phyloP scores from a whole-genome alignment of 257 asterid species.

The Fraxinus pennsylvanica region DNA sequence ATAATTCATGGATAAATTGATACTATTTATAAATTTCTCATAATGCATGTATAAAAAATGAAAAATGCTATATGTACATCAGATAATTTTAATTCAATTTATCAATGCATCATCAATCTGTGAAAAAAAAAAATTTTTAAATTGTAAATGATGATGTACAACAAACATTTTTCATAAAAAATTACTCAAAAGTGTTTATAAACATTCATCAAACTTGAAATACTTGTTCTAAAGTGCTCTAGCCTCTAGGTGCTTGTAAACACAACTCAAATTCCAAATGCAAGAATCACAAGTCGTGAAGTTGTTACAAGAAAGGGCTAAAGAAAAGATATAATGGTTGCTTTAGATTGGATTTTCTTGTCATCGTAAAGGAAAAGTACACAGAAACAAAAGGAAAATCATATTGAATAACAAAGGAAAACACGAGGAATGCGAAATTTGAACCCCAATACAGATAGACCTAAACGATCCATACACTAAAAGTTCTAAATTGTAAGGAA shows the following conservation, averaged over 20 bases:
- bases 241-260: not conserved
- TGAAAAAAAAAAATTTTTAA: too few species aligned
- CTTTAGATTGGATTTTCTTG: not conserved
- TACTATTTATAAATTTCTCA: too few species aligned
- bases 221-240: too few species aligned
- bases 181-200: too few species aligned
- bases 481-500: not conserved
- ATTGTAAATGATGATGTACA: too few species aligned
- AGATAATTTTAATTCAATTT: too few species aligned
- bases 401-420: not conserved
- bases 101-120: too few species aligned
- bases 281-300: not conserved
- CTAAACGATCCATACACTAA: not conserved
- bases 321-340: not conserved
- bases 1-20: too few species aligned
- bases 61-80: too few species aligned
- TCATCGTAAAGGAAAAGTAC: not conserved
- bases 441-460: not conserved
- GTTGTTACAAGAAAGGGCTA: not conserved
- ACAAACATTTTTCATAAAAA: too few species aligned
- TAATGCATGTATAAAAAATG: too few species aligned
- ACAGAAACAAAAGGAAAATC: not conserved
- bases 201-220: too few species aligned
- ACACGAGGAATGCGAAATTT: not conserved
- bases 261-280: not conserved